Base-by-base conservation (phyloP, 495 filamentous ascomycete species). In the Trichoderma orchidacearum region DNA sequence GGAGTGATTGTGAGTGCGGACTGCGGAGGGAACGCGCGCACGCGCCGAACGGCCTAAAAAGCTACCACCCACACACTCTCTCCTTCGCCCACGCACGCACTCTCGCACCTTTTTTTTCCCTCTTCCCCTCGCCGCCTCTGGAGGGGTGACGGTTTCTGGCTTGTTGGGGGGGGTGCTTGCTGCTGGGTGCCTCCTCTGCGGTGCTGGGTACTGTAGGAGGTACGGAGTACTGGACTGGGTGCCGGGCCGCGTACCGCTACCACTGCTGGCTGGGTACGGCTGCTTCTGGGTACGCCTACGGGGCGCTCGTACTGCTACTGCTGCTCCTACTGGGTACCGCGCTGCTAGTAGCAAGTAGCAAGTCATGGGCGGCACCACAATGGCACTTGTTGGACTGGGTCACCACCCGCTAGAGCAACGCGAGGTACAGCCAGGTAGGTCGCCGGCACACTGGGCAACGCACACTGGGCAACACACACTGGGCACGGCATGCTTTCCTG, bases 1-100 rank as follows among this genome's bases (percentile, higher is more conserved):
- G 72, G 70, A 68, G 75, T 75, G 72, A 74, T 77, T 78, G 74
- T 73, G 71, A 65, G 70, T 34, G 53, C 28, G 31, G 38, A 21
- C 38, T 48, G 38, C 38, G 18, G 38, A 48, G 38, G 18, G 38
- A 48, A 48, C 38, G 38, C 38, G 38, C 38, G 21, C 38, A 48
- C 38, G 38, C 38, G 38, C 38, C 38, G 21, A 25, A 48, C 38
- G 38, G 38, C 38, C 38, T 48, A 48, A 48, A 48, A 48, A 48
- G 38, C 38, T 48, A 48, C 38, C 38, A 48, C 38, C 38, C 38
- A 48, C 38, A 48, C 38, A 48, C 18, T 25, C 38, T 48, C 18
- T 5, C 34, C 34, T 36, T 15, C 13, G 34, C 34, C 34, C 34
- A 36, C 38, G 18, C 38, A 25, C 18, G 7, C 18, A 12, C 18